Base-by-base conservation (phyloP, 73 alveolate genomes). In the Durusdinium trenchii region DNA sequence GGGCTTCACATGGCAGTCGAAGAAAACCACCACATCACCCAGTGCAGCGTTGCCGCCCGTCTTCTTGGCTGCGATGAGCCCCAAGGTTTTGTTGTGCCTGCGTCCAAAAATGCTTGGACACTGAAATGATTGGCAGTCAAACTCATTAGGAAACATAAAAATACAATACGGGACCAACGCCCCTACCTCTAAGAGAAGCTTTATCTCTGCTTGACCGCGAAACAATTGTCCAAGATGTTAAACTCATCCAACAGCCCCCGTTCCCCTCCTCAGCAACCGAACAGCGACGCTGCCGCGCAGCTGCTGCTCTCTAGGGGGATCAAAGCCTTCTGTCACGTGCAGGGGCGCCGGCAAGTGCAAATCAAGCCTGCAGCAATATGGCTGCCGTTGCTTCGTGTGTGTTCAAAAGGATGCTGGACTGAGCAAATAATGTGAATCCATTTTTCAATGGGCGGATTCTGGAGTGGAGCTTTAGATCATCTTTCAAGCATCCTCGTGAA, bases 31-130 rank as follows among this genome's bases (percentile, higher is more conserved):
- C 40, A 94, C 99, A 50, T 91, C 98, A 23, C 98, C 98, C 32
- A n/a, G 54, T 14, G 99, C 99, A 18, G 99, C 99, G 42, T 94
- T 93, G 23, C 99, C 99, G 35, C 99, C 99, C 3, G 99, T 64
- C 35, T 94, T 73, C 60, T 94, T 94, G 82, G 99, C 99, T 38
- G 99, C 99, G 83, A 94, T 94, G 67, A 94, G 86, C 38, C 99
- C 99, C 91, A 94, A 42, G 69, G 99, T 94, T 67, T 94, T 94
- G 54, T 73, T 82, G 52, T 94, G 99, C 87, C 98, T 91, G 97
- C 69, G 12, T 16, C 69, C 69, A 57, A 57, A 57, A 16, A 57
- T 57, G 69, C 69, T 23, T 57, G 69, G n/a, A n/a, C n/a, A n/a
- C n/a, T n/a, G n/a, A n/a, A 57, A 57, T 57, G 32, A 57, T 23